Base-by-base conservation (phyloP, 768 basidiomycete genomes). In the Agaricus blazei region DNA sequence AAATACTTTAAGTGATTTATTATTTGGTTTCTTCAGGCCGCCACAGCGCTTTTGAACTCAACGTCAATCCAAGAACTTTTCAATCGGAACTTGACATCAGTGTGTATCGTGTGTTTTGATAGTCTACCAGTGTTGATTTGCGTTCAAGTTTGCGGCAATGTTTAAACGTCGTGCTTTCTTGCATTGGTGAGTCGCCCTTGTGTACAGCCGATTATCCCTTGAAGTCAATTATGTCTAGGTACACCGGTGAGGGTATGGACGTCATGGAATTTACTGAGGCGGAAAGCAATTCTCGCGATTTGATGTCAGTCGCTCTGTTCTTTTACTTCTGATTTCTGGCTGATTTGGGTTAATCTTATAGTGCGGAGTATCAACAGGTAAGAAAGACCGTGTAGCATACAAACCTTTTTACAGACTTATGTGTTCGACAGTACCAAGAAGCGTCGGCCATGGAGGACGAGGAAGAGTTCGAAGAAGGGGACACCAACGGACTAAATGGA, bases 221-320 rank as follows among this genome's bases (percentile, higher is more conserved):
- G 37, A 26, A 24, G 51, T 8, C 14, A 3, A 4, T 57, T n/a
- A 5, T 41, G 6, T 19, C 6, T 53, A 78, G 75, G 78, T 94
- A 93, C 67, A 88, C 84, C 8, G 88, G 83, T 11, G 93, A 95
- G 68, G 93, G 93, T 42, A 94, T 95, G 93, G 93, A 94, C 65
- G 66, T 79, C 15, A 80, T 86, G 85, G 81, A 93, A 70, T 92
- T 93, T 69, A 80, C 87, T 0, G 91, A 93, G 68, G 91, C 92
- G 0, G 90, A 93, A 72, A 92, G 87, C 65, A 92, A 93, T 66
- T 74, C 81, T 2, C 78, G 76, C 2, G 92, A 93, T 71, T 68
- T 93, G 47, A 85, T 93, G 90, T 92, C 67, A 68, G 90, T 73
- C 24, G 15, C 48, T 37, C 12, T 8, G 27, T 19, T 19, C 15